Evolutionary conservation across 257 asterid species (phyloP), one percentile per base, ranked within the genome.

Genomic region (Nyctanthes arbortristis): DNA sequence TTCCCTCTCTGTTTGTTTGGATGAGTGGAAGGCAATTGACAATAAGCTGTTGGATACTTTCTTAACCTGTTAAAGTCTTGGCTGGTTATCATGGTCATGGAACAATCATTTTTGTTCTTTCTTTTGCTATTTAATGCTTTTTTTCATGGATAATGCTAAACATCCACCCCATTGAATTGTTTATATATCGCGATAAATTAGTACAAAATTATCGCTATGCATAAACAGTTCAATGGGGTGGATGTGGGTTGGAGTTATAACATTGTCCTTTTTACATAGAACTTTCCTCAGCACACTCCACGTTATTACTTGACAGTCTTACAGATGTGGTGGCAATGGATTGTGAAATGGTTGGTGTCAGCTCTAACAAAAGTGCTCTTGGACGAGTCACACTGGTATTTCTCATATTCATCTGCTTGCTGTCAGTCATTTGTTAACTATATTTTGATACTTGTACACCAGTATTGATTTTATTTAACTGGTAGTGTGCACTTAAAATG

Each of bases 281-380:
- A 4, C 39, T 72, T 33, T 31, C 30, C 4, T 20, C 25, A 27
- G 61, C 9, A 28, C 35, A 52, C 11, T 70, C 28, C 63, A 35
- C 49, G 20, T 58, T 84, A 60, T 27, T 68, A 28, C 34, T 34
- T 77, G 79, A 70, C 86, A 93, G 99, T 75, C 70, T 83, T 49
- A 87, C 97, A 47, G 82, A 91, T 72, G 86, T 28, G 73, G 57
- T 93, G 67, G 99, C 91, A 61, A 93, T 93, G 96, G 99, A 93
- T 76, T 93, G 97, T 68, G 99, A 93, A 82, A 93, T 93, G 98
- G 98, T 93, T 65, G 97, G 98, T 63, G 95, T 90, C 62, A 80
- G 96, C 82, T 75, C 84, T 36, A 91, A 86, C 88, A 91, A 83
- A 85, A 91, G 91, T 61, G 99, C 99, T 66, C 96, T 93, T 77